Percentiles rank a stretch among this genome's conserved stretches.
These are phyloP conservation scores for Tulasnella sp. DNA, from an alignment of 768 basidiomycete species.

Conservation along the genomic window DNA sequence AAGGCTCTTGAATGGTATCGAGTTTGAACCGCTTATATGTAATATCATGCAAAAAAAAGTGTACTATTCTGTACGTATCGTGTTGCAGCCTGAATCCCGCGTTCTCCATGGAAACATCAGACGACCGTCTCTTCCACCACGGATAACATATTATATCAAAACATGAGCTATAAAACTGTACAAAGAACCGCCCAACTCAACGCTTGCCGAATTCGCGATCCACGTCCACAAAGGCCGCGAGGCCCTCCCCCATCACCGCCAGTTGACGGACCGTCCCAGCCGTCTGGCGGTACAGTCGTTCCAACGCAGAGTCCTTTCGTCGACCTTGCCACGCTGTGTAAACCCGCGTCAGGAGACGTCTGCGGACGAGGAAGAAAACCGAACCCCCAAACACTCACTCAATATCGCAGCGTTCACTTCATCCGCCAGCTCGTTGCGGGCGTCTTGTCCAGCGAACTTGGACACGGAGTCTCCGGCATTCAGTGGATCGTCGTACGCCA, in stretches of 20 bases:
- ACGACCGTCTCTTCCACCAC: neutral
- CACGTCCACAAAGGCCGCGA: constrained; percentile 75
- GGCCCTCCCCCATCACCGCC: constrained; percentile 57
- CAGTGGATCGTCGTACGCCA: constrained; percentile 67
- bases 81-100: neutral
- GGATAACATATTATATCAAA: neutral
- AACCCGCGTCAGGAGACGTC: neutral
- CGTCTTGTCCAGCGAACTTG: constrained; percentile 55
- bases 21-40: neutral
- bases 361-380: neutral
- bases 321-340: constrained; percentile 62
- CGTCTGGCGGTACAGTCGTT: constrained; percentile 67
- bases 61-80: neutral
- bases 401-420: constrained; percentile 76
- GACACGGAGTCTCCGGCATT: constrained; percentile 44
- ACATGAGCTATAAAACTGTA: neutral
- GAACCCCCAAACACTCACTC: constrained; percentile 37
- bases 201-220: constrained; percentile 36
- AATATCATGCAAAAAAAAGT: neutral
- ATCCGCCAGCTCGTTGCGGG: constrained; percentile 53
- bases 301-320: constrained; percentile 57
- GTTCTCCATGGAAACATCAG: neutral
- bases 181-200: neutral
- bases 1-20: neutral
- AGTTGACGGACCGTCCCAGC: constrained; percentile 58